A percentile compares a stretch with the other conserved stretches of the same genome.
These are phyloP conservation scores for Musa balbisiana DNA, from an alignment of 202 grass and related monocot genomes.

Conservation along the genomic window DNA sequence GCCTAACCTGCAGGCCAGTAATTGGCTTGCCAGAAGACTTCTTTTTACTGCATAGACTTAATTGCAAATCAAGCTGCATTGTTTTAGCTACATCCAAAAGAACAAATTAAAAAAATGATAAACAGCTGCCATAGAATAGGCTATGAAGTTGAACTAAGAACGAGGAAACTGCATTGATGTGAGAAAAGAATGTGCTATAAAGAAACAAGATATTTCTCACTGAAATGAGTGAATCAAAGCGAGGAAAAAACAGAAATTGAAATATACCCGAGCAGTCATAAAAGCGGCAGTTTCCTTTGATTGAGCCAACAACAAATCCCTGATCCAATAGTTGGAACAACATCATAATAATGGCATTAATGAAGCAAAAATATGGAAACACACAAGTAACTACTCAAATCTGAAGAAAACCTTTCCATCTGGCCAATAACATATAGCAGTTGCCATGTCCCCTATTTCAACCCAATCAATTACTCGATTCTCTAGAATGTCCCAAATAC, in stretches of 20 bases:
- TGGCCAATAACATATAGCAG: constrained; percentile 48
- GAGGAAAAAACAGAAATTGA: background rate
- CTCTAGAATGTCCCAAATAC: constrained; percentile 57
- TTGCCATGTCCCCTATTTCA: constrained; percentile 51
- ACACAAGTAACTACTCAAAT: constrained; percentile 1
- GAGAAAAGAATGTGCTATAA: too few relatives aligned
- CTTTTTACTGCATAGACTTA: constrained; percentile 10
- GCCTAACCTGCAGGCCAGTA: constrained; percentile 22
- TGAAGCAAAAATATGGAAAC: constrained; percentile 4
- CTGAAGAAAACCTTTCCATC: constrained; percentile 48
- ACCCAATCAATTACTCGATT: constrained; percentile 52
- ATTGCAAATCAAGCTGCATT: background rate
- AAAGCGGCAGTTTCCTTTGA: constrained; percentile 59
- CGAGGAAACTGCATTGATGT: too few relatives aligned
- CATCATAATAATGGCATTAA: constrained; percentile 6
- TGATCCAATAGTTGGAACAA: constrained; percentile 8
- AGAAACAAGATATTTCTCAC: too few relatives aligned
- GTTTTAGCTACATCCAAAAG: constrained; percentile 1
- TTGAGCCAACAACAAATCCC: constrained; percentile 52
- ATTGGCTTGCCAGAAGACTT: constrained; percentile 17
- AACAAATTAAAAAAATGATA: background rate
- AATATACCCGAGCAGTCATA: constrained; percentile 55
- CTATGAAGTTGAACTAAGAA: background rate
- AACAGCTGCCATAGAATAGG: background rate
- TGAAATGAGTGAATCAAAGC: too few relatives aligned